phyloP scores from a whole-genome alignment of 805 yeast genomes.

The Pichia kluyveri region DNA sequence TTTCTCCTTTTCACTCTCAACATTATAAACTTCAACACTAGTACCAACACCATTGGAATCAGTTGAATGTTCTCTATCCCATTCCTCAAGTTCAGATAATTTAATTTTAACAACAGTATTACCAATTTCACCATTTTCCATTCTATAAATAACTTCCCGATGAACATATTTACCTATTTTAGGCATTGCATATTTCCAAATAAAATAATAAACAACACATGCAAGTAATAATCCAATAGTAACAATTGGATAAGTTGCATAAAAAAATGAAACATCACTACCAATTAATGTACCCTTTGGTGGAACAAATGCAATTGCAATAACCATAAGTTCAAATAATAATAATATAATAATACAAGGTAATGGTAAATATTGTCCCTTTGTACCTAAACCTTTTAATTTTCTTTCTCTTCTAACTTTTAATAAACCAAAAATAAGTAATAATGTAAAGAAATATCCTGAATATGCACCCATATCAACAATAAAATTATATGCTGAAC shows the following conservation, averaged over 20 bases:
- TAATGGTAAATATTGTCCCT: conserved; percentile 27
- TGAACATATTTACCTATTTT: conserved; percentile 26
- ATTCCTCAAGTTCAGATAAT: conserved; percentile 23
- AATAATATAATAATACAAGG: conserved; percentile 27
- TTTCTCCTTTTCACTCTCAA: no score
- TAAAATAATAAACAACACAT: conserved; percentile 27
- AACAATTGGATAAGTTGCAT: conserved; percentile 33
- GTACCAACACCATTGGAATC: conserved; percentile 7
- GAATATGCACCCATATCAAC: conserved; percentile 77
- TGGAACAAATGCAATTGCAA: conserved; percentile 35
- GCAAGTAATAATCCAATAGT: conserved; percentile 27
- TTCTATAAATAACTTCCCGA: conserved; percentile 23
- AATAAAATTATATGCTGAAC: conserved; percentile 79
- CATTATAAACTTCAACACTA: no score
- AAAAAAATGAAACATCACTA: conserved; percentile 34
- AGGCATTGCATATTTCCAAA: conserved; percentile 31
- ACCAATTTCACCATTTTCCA: conserved; percentile 32
- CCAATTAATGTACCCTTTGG: conserved; percentile 33
- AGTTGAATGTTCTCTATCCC: conserved; percentile 22
- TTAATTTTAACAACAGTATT: conserved; percentile 31
- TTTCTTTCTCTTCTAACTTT: conserved; percentile 30
- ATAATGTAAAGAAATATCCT: conserved; percentile 62
- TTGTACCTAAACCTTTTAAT: conserved; percentile 25
- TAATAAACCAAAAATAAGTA: conserved; percentile 57
- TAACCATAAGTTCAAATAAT: conserved; percentile 28